These are phyloP conservation scores for Cytospora piceicola DNA, from an alignment of 2,329 filamentous ascomycete species.

Conservation along the genomic window DNA sequence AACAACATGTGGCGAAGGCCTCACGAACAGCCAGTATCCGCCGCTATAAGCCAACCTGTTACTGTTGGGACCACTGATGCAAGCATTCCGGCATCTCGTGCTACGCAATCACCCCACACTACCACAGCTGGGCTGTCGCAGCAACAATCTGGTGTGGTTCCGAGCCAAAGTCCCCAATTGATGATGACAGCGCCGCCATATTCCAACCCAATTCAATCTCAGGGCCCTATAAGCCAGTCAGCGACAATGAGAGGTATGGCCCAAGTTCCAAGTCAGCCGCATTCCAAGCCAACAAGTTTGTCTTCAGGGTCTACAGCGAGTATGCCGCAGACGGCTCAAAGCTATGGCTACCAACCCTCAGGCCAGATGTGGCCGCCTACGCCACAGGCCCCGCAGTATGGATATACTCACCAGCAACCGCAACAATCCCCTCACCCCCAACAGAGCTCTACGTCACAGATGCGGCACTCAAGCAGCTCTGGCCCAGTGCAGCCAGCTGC, in stretches of 20 bases:
- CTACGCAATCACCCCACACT: slow-evolving; percentile 62
- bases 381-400: slow-evolving; percentile 65
- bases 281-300: slow-evolving; percentile 66
- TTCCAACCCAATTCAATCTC: slow-evolving; percentile 71
- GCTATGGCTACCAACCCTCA: slow-evolving; percentile 66
- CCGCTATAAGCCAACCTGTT: slow-evolving; percentile 46
- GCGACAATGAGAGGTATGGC: slow-evolving; percentile 70
- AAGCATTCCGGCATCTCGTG: slow-evolving; percentile 53
- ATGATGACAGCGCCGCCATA: slow-evolving; percentile 70
- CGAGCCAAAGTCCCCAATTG: slow-evolving; percentile 67
- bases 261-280: slow-evolving; percentile 65
- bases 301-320: slow-evolving; percentile 57
- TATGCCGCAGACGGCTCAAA: slow-evolving; percentile 56
- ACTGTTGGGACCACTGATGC: slow-evolving; percentile 48
- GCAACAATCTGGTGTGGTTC: slow-evolving; percentile 57
- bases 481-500: slow-evolving; percentile 59
- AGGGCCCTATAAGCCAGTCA: slow-evolving; percentile 72
- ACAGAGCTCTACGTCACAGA: slow-evolving; percentile 62
- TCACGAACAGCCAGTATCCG: slow-evolving; percentile 71
- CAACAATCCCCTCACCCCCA: slow-evolving; percentile 55
- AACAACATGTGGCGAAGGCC: slow-evolving; percentile 81
- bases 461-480: slow-evolving; percentile 59
- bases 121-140: slow-evolving; percentile 54
- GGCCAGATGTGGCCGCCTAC: slow-evolving; percentile 70
- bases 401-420: slow-evolving; percentile 56